Conservation (phyloP, 345 rosid genomes). For the Hirschfeldia incana region DNA sequence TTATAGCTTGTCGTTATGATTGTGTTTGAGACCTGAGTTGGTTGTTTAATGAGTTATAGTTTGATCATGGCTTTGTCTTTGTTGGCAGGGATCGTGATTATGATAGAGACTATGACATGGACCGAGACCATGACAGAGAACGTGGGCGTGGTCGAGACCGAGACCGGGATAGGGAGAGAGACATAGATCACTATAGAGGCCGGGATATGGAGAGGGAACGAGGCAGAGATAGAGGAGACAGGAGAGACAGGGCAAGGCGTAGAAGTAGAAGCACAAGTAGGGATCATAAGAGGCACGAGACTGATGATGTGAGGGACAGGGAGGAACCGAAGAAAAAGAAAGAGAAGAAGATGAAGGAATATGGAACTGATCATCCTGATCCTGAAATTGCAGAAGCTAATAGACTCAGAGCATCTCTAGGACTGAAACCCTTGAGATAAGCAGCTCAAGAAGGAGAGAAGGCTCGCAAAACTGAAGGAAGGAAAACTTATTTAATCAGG, state of each 20-base stretch:
- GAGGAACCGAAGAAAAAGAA: conserved; percentile 73
- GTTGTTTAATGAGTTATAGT: neutral
- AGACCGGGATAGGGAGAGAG: conserved; percentile 62
- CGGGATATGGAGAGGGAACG: conserved; percentile 61
- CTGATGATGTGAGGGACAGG: conserved; percentile 32
- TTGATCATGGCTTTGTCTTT: neutral
- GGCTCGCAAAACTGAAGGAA: neutral
- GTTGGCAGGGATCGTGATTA: conserved; percentile 58
- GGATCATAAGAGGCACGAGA: conserved; percentile 71
- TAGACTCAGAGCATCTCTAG: conserved; percentile 69
- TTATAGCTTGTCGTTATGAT: neutral
- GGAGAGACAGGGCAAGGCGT: conserved; percentile 63
- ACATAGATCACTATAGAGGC: conserved; percentile 68
- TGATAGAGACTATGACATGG: conserved; percentile 16
- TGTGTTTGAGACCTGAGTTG: neutral
- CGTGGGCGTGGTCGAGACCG: conserved; percentile 53
- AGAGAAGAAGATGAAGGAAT: conserved; percentile 70
- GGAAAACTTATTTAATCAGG: neutral
- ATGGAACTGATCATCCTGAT: conserved; percentile 83
- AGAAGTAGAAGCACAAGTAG: conserved; percentile 68
- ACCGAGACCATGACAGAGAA: conserved; percentile 28
- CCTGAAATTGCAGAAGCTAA: conserved; percentile 95
- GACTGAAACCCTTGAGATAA: conserved; percentile 65
- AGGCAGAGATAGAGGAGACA: conserved; percentile 57
- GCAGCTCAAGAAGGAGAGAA: neutral